phyloP scores from a whole-genome alignment of 169 alveolate species.

The Eimeria tenella region DNA sequence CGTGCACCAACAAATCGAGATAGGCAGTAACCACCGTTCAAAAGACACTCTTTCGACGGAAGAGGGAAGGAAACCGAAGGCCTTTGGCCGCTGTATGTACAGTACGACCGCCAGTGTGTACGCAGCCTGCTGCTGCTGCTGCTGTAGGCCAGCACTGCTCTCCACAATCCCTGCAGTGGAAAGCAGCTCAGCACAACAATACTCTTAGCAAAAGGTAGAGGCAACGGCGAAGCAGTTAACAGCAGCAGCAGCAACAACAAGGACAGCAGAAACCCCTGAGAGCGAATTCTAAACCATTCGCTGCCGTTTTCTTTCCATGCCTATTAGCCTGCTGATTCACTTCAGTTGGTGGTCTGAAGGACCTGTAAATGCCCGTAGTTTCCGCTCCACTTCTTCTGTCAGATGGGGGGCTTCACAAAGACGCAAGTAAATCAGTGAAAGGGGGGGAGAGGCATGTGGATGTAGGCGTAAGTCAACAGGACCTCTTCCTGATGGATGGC shows the following conservation, averaged over 20 bases:
- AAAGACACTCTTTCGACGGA: slow-evolving; percentile 52
- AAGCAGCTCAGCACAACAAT: neutral
- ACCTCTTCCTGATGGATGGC: neutral
- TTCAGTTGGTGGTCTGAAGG: neutral
- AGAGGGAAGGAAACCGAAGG: slow-evolving; percentile 61
- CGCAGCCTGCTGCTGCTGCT: slow-evolving; percentile 49
- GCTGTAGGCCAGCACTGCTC: slow-evolving; percentile 30
- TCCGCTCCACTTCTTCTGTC: slow-evolving; percentile 41
- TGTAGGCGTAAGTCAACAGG: slow-evolving; percentile 29
- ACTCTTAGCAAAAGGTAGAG: neutral
- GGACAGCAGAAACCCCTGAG: neutral
- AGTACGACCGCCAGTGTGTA: slow-evolving; percentile 46
- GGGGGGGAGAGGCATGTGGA: slow-evolving; percentile 47
- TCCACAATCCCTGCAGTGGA: slow-evolving; percentile 35
- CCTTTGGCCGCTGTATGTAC: slow-evolving; percentile 52
- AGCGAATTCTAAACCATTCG: no score
- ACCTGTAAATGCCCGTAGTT: slow-evolving; percentile 61
- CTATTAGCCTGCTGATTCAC: no score
- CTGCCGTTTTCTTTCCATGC: no score
- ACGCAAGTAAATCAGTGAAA: slow-evolving; percentile 46
- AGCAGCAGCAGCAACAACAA: slow-evolving; percentile 17
- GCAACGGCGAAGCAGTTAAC: neutral
- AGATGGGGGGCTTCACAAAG: slow-evolving; percentile 54
- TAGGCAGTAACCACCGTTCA: slow-evolving; percentile 68
- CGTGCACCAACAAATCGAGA: slow-evolving; percentile 62